Conservation (phyloP, 805 yeast genomes). For the Candida nitratophila region DNA sequence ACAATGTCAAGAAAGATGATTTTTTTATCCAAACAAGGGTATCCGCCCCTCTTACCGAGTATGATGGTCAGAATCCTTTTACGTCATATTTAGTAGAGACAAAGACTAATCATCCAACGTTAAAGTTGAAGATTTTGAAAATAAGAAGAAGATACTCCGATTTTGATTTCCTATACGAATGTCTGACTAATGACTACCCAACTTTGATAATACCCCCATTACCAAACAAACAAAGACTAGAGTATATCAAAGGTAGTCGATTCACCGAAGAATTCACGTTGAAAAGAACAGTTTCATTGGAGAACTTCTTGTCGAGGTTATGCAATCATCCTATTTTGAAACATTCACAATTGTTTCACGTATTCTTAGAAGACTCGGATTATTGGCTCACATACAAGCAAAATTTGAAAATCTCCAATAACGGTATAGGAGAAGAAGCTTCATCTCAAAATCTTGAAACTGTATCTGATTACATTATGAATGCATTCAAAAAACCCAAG, state of each 20-base stretch:
- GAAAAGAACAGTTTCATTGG: conserved; percentile 74
- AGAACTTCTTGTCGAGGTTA: conserved; percentile 67
- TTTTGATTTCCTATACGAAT: conserved; percentile 69
- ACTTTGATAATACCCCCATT: conserved; percentile 86
- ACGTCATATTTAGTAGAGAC: conserved; percentile 68
- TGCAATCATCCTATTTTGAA: conserved; percentile 68
- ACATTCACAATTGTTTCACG: conserved; percentile 60
- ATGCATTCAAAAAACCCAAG: conserved; percentile 78
- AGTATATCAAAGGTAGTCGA: conserved; percentile 90
- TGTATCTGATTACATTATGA: conserved; percentile 86
- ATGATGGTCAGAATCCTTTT: conserved; percentile 70
- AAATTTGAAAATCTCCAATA: conserved; percentile 36
- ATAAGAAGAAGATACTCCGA: conserved; percentile 84
- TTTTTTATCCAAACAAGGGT: conserved; percentile 36
- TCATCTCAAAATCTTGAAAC: conserved; percentile 47
- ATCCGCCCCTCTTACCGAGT: conserved; percentile 58
- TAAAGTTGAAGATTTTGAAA: conserved; percentile 34
- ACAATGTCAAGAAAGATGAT: conserved; percentile 2
- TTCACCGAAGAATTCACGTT: conserved; percentile 79
- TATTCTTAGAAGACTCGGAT: conserved; percentile 58
- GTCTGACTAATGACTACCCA: conserved; percentile 72
- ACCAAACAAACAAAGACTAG: conserved; percentile 87
- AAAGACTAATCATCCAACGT: conserved; percentile 52
- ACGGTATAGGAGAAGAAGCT: conserved; percentile 5
- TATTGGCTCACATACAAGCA: conserved; percentile 69